phyloP scores from a whole-genome alignment of 2,329 filamentous ascomycete species.

The Stachybotrys chartarum region DNA sequence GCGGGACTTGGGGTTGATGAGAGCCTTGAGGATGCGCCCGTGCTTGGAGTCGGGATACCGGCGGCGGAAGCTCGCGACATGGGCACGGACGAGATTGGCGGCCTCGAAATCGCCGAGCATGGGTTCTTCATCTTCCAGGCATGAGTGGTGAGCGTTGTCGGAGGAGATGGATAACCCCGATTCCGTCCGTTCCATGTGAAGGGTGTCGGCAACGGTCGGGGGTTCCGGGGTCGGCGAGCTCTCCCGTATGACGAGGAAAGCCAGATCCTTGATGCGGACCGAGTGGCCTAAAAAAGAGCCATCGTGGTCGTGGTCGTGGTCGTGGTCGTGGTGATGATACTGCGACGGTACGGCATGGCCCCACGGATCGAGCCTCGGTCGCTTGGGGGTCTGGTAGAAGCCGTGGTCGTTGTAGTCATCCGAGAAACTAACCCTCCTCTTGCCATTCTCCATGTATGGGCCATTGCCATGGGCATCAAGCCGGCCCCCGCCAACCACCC shows the following conservation, averaged over 20 bases:
- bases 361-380: slow-evolving; percentile 10
- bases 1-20: slow-evolving; percentile 44
- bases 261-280: slow-evolving; percentile 21
- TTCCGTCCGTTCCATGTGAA: slow-evolving; percentile 39
- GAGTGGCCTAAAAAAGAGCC: slow-evolving; percentile 13
- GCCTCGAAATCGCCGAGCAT: slow-evolving; percentile 39
- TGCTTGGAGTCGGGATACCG: slow-evolving; percentile 43
- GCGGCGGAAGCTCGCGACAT: slow-evolving; percentile 37
- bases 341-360: background rate
- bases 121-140: slow-evolving; percentile 18
- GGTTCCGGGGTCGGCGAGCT: slow-evolving; percentile 16
- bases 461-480: slow-evolving; percentile 15
- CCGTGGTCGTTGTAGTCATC: slow-evolving; percentile 18
- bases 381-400: slow-evolving; percentile 14
- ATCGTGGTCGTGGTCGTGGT: slow-evolving; percentile 6
- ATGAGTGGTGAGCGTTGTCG: slow-evolving; percentile 25
- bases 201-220: slow-evolving; percentile 9
- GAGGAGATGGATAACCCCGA: slow-evolving; percentile 42
- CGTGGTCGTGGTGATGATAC: slow-evolving; percentile 6
- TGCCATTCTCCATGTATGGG: slow-evolving; percentile 26
- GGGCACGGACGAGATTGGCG: slow-evolving; percentile 38
- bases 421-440: slow-evolving; percentile 29
- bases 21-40: slow-evolving; percentile 48
- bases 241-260: slow-evolving; percentile 33
- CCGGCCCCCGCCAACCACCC: slow-evolving; percentile 26